Base-by-base conservation (phyloP, 352 stramenopile genomes). In the Pseudoperonospora humuli region DNA sequence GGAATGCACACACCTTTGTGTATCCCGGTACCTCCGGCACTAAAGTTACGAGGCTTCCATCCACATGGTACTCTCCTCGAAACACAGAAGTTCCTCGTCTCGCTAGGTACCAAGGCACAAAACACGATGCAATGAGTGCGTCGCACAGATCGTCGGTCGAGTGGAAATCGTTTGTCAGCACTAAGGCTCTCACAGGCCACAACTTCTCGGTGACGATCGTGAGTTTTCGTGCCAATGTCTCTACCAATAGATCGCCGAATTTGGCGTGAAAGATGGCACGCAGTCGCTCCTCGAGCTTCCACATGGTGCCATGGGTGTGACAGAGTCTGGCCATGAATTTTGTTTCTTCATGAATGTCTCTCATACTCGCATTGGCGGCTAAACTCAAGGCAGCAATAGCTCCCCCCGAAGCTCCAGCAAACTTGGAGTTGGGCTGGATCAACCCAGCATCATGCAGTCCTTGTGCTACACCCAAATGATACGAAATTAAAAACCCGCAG, bases 61-160 rank as follows among this genome's bases (percentile, higher is more conserved):
- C 80, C 6, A 89, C 61, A 48, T 88, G 71, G 34, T 75, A 70
- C 32, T 84, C 64, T 29, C 68, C 68, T 45, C 74, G 67, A 58
- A 88, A 84, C 32, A 65, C 54, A 23, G 66, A 56, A 28, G 54
- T 67, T 6, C 68, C 69, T 35, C 69, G 53, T 23, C 50, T 50
- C 3, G 67, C 64, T 15, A 92, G 49, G 56, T 88, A 92, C 58
- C 82, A 89, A 27, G 80, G 77, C 39, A 92, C 70, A 54, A 75
- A 86, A 36, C 75, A 86, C 17, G 77, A 88, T 15, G 75, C 75
- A 42, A 92, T 75, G 38, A 89, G 44, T 7, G 61, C 67, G 46
- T 86, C 70, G 33, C 65, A 69, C 19, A 89, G 51, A 21, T 88
- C 73, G 1, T 77, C 67, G 1, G 50, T 47, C 18, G 76, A 86